A percentile compares a stretch with the other conserved stretches of the same genome.
phyloP scores from a whole-genome alignment of 192 early-diverging fungal genomes.

The Glomus cerebriforme region DNA sequence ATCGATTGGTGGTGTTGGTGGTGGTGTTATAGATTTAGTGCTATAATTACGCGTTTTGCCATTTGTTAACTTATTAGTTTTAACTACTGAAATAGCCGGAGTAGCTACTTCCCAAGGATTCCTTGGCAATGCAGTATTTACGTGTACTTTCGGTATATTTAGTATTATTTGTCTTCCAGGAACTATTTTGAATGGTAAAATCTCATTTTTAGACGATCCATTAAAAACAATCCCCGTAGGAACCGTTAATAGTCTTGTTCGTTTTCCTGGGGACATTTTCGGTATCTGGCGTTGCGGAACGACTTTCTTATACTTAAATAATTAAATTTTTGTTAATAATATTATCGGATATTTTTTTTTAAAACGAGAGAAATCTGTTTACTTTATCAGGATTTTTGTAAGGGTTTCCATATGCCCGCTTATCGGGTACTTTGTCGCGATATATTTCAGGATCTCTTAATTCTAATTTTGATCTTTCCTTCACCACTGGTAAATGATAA shows the following conservation, averaged over 20 bases:
- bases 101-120: not conserved
- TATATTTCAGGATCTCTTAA: not conserved
- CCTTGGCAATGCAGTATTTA: not conserved
- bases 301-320: not conserved
- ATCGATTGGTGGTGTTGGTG: not conserved
- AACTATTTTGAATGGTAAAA: not conserved
- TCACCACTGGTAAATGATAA: not conserved
- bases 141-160: not conserved
- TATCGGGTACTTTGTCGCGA: not conserved
- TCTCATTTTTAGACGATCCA: not conserved
- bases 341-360: not conserved
- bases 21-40: not conserved
- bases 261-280: not conserved
- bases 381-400: not conserved
- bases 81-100: not conserved
- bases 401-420: not conserved
- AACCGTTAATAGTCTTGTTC: not conserved
- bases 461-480: not conserved
- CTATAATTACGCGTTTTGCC: not conserved
- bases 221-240: not conserved
- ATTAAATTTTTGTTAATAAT: not conserved
- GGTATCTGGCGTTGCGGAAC: not conserved
- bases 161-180: not conserved
- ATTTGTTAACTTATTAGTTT: not conserved
- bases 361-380: not conserved